Evolutionary conservation across 176 grass and related monocot genomes (phyloP).

Genomic region (Phragmites australis): DNA sequence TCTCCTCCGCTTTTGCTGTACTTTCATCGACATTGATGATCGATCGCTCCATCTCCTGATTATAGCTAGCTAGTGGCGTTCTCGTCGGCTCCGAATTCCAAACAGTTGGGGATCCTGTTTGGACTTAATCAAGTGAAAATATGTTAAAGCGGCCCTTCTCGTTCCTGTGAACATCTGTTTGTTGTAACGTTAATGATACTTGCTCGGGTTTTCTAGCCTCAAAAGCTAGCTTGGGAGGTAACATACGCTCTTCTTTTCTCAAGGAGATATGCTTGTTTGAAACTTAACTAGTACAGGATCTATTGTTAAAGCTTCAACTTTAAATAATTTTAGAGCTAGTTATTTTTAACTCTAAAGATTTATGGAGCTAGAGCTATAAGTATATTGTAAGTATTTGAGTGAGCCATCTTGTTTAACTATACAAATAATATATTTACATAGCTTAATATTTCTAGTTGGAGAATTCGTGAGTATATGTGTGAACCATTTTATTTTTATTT

Average conservation of each 20-base stretch:
- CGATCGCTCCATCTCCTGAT: neutral
- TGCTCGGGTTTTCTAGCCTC: neutral
- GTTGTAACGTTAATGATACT: neutral
- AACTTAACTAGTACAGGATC: neutral
- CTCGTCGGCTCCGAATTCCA: neutral
- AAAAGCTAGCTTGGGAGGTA: no score
- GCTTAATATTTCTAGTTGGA: no score
- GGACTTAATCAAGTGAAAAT: neutral
- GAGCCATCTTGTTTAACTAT: no score
- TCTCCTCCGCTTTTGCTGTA: neutral
- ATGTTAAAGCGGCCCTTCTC: neutral
- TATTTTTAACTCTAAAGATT: no score
- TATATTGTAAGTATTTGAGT: no score
- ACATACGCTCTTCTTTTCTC: neutral
- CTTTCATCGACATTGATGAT: neutral
- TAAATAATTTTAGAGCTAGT: no score
- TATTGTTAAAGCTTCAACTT: no score
- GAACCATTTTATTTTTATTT: no score
- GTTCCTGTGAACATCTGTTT: neutral
- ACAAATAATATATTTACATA: no score
- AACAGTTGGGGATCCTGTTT: neutral
- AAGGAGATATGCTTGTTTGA: neutral
- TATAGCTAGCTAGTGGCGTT: neutral
- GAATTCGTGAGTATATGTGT: no score
- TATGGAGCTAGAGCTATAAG: no score